phyloP scores from a whole-genome alignment of 2,329 filamentous ascomycete species.

The Clarireedia monteithiana region DNA sequence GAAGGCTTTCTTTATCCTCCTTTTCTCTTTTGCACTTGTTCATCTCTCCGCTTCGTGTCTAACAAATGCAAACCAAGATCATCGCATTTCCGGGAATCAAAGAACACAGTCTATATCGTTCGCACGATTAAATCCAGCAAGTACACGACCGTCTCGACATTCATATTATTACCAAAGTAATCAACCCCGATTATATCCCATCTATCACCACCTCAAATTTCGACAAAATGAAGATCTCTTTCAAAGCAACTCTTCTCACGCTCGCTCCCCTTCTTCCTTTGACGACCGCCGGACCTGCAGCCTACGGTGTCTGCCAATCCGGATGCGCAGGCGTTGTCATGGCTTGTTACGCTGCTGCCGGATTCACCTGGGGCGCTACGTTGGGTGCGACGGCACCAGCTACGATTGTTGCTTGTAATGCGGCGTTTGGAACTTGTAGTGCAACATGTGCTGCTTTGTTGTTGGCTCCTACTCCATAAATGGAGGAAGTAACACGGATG shows the following conservation, averaged over 20 bases:
- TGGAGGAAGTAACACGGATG: too few relatives aligned
- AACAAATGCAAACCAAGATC: too few relatives aligned
- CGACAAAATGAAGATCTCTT: background rate
- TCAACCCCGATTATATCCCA: too few relatives aligned
- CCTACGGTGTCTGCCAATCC: background rate
- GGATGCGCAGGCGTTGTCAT: slow-evolving; percentile 1
- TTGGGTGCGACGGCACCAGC: background rate
- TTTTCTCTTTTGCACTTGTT: too few relatives aligned
- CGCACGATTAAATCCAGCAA: too few relatives aligned
- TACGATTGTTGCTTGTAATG: background rate
- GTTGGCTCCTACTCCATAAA: background rate
- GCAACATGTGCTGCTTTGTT: background rate
- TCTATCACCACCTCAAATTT: too few relatives aligned
- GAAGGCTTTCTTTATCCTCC: too few relatives aligned
- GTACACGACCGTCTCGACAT: too few relatives aligned
- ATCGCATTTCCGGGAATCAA: too few relatives aligned
- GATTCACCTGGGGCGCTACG: background rate
- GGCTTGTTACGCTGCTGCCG: slow-evolving; percentile 1
- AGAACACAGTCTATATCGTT: too few relatives aligned
- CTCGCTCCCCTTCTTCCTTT: background rate
- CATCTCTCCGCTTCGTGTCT: too few relatives aligned
- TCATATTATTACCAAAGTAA: too few relatives aligned
- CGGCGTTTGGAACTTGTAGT: background rate
- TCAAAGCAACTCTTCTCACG: background rate
- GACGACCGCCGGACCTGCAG: background rate